These are phyloP conservation scores for Orbilia blumenaviensis DNA, from an alignment of 2,329 filamentous ascomycete genomes.

Conservation along the genomic window DNA sequence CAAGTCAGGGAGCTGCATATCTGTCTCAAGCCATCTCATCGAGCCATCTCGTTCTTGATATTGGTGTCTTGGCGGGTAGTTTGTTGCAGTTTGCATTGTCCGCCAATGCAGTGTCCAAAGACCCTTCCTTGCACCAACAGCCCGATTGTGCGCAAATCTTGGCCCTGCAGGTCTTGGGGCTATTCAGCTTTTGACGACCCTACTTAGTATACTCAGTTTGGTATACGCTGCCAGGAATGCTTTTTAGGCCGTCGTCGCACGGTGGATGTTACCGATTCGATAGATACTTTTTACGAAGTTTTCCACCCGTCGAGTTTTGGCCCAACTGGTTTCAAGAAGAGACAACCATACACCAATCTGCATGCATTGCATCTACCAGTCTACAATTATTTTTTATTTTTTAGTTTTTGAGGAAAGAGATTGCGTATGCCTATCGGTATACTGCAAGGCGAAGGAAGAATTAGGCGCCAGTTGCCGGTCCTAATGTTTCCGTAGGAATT, in stretches of 20 bases:
- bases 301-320: background rate
- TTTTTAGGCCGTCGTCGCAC: background rate
- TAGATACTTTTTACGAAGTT: constrained; percentile 8
- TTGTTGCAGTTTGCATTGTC: constrained; percentile 41
- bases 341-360: constrained; percentile 27
- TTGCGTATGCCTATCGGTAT: constrained; percentile 23
- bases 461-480: constrained; percentile 40
- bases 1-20: constrained; percentile 28
- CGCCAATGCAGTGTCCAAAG: background rate
- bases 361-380: constrained; percentile 19
- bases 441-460: background rate
- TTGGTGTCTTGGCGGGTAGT: constrained; percentile 40
- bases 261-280: constrained; percentile 31
- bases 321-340: constrained; percentile 33
- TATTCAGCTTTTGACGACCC: background rate
- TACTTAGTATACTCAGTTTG: background rate
- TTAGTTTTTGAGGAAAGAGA: no score
- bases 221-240: background rate
- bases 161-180: constrained; percentile 32
- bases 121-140: background rate
- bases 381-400: constrained; percentile 1
- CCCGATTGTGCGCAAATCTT: constrained; percentile 16
- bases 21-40: constrained; percentile 37
- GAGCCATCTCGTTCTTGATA: constrained; percentile 15
- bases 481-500: constrained; percentile 44